Base-by-base conservation (phyloP, 75 land plant species). In the Cunninghamia lanceolata region DNA sequence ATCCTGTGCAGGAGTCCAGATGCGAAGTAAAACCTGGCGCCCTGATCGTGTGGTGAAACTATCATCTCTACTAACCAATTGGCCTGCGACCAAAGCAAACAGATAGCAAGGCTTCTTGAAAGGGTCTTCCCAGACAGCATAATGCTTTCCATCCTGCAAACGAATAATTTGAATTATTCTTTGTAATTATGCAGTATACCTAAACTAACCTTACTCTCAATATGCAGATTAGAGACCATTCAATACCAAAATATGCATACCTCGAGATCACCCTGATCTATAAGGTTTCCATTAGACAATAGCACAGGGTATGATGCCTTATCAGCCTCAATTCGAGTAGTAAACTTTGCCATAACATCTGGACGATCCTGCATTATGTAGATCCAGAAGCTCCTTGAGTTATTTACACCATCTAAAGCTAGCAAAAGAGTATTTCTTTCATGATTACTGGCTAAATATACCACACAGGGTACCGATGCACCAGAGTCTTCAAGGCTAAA, bases 11-110 rank as follows among this genome's bases (percentile, higher is more conserved):
- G 95, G 99, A 28, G 99, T 96, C 97, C 97, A 98, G 66, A 98
- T 98, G 82, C 94, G 91, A 39, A 98, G 91, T 8, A 89, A 83
- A n/a, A 96, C 97, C 38, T 93, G 84, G 75, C 95, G 86, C 32
- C 99, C 99, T 14, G 96, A 96, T 63, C 92, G 84, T 15, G 99
- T 98, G 19, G 86, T 85, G 89, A 98, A 98, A 13, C 87, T 85
- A 79, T 98, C 99, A 92, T 96, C 95, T 82, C 97, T 92, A 88
- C 94, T 93, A 82, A 88, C 96, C 77, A 98, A 87, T 77, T 91
- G 94, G 14, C 99, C 99, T 83, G 97, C 99, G 47, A 98, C 98
- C 79, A 98, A 87, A 16, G 99, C 98, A 94, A 98, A 98, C 74
- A 98, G 92, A 86, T 98, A 96, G 89, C 96, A 91, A 59, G 99